Percentiles rank a stretch among this genome's conserved stretches.
Conservation (phyloP, 2,329 filamentous ascomycete species). For the Fusarium sterilihyphosum region DNA sequence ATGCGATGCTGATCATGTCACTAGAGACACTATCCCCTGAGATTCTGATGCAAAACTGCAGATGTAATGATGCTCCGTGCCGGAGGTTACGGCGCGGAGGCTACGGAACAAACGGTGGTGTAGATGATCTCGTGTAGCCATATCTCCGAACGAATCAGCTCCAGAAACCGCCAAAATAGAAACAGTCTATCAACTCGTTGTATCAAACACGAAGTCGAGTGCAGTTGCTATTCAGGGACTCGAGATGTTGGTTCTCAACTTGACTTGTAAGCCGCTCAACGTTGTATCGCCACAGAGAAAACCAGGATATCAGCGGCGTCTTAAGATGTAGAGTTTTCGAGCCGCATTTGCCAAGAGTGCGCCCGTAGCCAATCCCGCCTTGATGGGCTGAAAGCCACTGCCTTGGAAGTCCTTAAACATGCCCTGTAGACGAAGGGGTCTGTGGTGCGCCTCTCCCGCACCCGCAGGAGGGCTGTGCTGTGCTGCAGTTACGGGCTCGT, state of each 20-base stretch:
- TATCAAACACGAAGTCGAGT: background rate
- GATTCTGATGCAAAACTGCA: conserved; percentile 29
- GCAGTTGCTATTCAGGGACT: background rate
- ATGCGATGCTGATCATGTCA: background rate
- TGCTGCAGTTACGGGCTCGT: background rate
- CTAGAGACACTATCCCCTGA: conserved; percentile 21
- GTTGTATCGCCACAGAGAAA: conserved; percentile 37
- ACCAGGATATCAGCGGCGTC: conserved; percentile 5
- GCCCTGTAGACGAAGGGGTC: background rate
- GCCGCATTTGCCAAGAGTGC: conserved; percentile 31
- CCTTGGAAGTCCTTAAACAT: conserved; percentile 10
- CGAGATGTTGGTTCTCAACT: background rate
- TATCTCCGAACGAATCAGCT: conserved; percentile 16
- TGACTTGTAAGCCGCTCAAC: conserved; percentile 4
- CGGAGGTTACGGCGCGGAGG: conserved; percentile 10
- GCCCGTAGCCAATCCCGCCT: conserved; percentile 29
- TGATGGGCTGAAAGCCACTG: conserved; percentile 16
- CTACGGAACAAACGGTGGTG: conserved; percentile 10
- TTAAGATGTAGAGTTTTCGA: conserved; percentile 28
- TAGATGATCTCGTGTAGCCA: background rate
- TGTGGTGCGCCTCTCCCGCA: conserved; percentile 30
- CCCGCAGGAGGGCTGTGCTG: conserved; percentile 1
- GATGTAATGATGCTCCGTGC: conserved; percentile 27
- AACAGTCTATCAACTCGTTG: background rate
- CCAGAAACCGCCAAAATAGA: conserved; percentile 18